Conservation (phyloP, 2,329 filamentous ascomycete genomes). For the Aspergillus sp. region DNA sequence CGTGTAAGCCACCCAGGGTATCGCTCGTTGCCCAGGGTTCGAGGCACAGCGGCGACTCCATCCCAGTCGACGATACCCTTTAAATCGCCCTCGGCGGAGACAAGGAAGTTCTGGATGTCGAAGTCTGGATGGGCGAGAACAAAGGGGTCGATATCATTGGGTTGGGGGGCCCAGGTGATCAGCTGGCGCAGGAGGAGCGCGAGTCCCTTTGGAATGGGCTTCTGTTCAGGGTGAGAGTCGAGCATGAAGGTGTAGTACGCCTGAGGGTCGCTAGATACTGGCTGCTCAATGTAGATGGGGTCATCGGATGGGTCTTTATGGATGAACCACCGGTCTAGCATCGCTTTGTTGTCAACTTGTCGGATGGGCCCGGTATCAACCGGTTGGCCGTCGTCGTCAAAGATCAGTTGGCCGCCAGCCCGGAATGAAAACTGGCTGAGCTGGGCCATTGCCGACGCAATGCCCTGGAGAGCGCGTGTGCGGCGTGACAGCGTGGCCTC, state of each 20-base stretch:
- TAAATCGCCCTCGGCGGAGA: neutral
- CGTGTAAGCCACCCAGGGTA: neutral
- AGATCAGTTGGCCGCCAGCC: neutral
- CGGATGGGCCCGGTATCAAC: neutral
- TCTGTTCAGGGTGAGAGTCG: neutral
- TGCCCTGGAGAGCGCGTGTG: neutral
- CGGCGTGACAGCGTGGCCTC: neutral
- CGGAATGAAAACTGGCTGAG: neutral
- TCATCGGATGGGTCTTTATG: neutral
- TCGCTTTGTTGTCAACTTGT: neutral
- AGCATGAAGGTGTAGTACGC: neutral
- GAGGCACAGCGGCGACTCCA: neutral
- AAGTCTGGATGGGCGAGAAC: neutral
- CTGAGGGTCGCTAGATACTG: neutral
- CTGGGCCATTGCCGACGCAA: neutral
- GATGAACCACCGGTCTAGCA: neutral
- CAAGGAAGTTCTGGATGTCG: neutral
- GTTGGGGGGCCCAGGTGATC: neutral
- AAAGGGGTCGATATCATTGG: neutral
- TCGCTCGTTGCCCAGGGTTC: neutral
- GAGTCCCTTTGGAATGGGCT: too few species aligned
- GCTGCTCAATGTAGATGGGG: neutral
- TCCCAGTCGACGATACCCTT: neutral
- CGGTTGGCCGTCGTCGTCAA: neutral
- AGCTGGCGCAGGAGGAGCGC: neutral